Evolutionary conservation across 2,329 filamentous ascomycete genomes (phyloP).

Genomic region (Teratosphaeria destructans): DNA sequence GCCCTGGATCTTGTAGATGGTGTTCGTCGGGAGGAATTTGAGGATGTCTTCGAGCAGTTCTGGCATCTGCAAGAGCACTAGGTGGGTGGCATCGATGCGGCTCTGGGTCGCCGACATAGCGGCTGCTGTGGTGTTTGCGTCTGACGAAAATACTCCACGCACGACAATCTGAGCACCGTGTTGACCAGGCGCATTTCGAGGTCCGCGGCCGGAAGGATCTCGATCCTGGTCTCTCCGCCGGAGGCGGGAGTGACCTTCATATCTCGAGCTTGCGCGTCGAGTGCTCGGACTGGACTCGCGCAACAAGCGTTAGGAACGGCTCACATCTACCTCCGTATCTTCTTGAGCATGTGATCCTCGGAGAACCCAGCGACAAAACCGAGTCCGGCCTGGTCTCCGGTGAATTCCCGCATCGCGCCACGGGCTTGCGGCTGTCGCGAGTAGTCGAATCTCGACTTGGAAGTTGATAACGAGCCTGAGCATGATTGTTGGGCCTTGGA

Average conservation of each 20-base stretch:
- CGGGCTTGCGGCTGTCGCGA: too few species aligned
- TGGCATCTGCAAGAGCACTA: neutral
- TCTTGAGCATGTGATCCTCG: too few species aligned
- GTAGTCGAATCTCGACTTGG: too few species aligned
- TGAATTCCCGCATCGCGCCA: too few species aligned
- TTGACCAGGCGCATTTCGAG: neutral
- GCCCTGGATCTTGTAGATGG: neutral
- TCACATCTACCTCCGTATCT: too few species aligned
- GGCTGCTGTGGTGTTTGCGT: neutral
- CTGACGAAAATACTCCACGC: neutral
- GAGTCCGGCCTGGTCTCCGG: too few species aligned
- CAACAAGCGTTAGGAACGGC: too few species aligned
- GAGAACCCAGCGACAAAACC: too few species aligned
- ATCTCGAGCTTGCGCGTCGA: too few species aligned
- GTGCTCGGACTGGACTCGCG: too few species aligned
- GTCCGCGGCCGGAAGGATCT: neutral
- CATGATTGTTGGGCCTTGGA: too few species aligned
- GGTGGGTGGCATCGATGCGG: neutral
- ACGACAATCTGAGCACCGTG: neutral
- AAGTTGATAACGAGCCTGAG: too few species aligned
- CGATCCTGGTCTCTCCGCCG: neutral
- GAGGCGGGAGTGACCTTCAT: neutral
- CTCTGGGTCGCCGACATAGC: neutral
- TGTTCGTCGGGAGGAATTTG: neutral
- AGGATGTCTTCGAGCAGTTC: neutral